Evolutionary conservation across 768 basidiomycete species (phyloP).

Genomic region (Pleurotus salmoneostramineus): DNA sequence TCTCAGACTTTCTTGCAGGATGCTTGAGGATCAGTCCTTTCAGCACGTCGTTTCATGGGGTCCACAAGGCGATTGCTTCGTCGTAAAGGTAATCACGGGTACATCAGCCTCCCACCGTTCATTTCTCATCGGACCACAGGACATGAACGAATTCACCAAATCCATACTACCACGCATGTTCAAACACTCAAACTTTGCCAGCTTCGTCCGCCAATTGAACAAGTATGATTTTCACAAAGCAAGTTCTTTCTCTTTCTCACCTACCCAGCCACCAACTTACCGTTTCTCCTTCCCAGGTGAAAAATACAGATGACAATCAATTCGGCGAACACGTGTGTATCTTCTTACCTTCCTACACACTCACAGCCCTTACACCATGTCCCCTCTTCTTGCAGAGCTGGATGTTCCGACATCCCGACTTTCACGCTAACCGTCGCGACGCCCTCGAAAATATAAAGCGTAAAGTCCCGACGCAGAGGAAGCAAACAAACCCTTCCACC

Average conservation of each 20-base stretch:
- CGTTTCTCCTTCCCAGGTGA: constrained; percentile 41
- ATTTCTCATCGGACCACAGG: constrained; percentile 22
- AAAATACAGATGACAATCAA: constrained; percentile 79
- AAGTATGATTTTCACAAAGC: constrained; percentile 97
- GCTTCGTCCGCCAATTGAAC: constrained; percentile 90
- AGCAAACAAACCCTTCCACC: constrained; percentile 32
- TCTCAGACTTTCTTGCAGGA: constrained; percentile 38
- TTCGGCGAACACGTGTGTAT: constrained; percentile 54
- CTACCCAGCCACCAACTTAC: constrained; percentile 7
- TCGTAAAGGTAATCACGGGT: constrained; percentile 60
- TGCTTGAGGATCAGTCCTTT: constrained; percentile 81
- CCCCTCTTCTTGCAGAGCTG: constrained; percentile 32
- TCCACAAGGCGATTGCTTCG: constrained; percentile 81
- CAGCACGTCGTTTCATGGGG: constrained; percentile 80
- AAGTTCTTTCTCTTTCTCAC: constrained; percentile 15
- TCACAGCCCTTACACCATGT: not conserved
- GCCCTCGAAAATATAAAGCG: constrained; percentile 58
- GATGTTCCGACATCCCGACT: constrained; percentile 60
- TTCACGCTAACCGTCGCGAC: constrained; percentile 50
- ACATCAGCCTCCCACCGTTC: not conserved
- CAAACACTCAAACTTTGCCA: constrained; percentile 94
- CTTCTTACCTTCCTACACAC: not conserved
- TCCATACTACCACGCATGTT: constrained; percentile 87
- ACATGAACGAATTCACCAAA: constrained; percentile 97
- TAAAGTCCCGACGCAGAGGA: constrained; percentile 53